Percentiles rank a stretch among this genome's conserved stretches.
Conservation (phyloP, 257 asterid genomes). For the Solanum sejunctum region DNA sequence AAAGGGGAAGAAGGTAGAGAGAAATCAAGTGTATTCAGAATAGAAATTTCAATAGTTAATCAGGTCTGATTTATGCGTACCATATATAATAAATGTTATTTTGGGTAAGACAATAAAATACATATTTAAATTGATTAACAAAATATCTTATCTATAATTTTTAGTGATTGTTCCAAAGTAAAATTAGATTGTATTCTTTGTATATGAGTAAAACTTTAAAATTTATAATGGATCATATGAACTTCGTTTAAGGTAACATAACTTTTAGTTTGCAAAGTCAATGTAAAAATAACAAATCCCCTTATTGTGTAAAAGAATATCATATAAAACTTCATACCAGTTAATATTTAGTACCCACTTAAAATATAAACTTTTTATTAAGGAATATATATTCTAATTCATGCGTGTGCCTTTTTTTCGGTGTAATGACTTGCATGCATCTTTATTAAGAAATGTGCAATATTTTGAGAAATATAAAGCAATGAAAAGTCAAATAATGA, state of each 20-base stretch:
- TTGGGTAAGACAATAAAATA: too few relatives aligned
- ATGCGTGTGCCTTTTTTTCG: background rate
- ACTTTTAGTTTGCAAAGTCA: background rate
- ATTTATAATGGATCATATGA: background rate
- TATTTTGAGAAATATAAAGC: background rate
- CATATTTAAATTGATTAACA: too few relatives aligned
- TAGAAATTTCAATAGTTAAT: too few relatives aligned
- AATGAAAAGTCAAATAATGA: background rate
- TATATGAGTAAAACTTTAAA: background rate
- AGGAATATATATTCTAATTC: background rate
- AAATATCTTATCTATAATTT: too few relatives aligned
- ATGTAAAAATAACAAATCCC: background rate
- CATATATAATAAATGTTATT: too few relatives aligned
- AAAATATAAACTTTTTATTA: background rate
- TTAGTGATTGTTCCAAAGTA: too few relatives aligned
- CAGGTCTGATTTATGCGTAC: too few relatives aligned
- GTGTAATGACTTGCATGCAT: background rate
- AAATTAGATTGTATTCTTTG: background rate
- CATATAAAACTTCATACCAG: background rate
- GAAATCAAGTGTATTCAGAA: too few relatives aligned
- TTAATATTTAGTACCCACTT: background rate
- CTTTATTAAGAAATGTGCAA: background rate
- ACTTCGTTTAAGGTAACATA: background rate
- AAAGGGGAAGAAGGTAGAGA: too few relatives aligned
- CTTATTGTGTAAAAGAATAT: background rate